These are phyloP conservation scores for Saprolegnia parasitica DNA, from an alignment of 352 stramenopile genomes.

Conservation along the genomic window DNA sequence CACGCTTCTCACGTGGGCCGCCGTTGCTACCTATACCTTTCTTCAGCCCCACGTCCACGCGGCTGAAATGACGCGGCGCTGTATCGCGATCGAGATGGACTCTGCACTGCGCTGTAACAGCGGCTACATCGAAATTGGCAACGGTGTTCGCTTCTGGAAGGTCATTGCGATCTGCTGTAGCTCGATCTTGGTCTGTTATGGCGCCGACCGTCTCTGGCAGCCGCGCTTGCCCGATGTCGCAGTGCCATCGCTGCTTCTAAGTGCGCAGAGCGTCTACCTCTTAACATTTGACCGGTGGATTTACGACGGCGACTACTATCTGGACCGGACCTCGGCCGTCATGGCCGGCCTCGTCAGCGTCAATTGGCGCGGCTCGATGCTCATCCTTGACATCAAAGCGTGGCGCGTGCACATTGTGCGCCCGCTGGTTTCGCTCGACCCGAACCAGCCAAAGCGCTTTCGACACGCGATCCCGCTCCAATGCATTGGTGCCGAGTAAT, in stretches of 20 bases:
- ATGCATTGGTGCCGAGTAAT: too few species aligned
- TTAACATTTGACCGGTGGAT: background rate
- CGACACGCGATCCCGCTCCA: too few species aligned
- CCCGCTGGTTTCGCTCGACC: too few species aligned
- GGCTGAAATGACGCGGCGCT: background rate
- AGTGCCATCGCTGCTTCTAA: background rate
- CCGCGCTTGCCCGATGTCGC: background rate
- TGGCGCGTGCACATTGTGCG: background rate
- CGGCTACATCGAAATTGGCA: background rate
- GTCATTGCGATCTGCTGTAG: background rate
- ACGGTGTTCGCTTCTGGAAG: background rate
- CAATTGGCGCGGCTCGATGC: background rate
- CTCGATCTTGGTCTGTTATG: background rate
- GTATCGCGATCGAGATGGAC: background rate
- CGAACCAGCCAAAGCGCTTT: too few species aligned
- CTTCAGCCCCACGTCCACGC: background rate
- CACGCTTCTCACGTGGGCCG: background rate
- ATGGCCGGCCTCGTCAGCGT: conserved; percentile 16
- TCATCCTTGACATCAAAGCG: background rate
- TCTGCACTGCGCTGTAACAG: background rate
- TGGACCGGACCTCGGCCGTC: conserved; percentile 1
- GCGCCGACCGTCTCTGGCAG: background rate
- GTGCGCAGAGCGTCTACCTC: background rate
- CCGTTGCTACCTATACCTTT: background rate
- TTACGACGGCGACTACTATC: background rate